Conservation (phyloP, 345 rosid genomes). For the Mercurialis annua region DNA sequence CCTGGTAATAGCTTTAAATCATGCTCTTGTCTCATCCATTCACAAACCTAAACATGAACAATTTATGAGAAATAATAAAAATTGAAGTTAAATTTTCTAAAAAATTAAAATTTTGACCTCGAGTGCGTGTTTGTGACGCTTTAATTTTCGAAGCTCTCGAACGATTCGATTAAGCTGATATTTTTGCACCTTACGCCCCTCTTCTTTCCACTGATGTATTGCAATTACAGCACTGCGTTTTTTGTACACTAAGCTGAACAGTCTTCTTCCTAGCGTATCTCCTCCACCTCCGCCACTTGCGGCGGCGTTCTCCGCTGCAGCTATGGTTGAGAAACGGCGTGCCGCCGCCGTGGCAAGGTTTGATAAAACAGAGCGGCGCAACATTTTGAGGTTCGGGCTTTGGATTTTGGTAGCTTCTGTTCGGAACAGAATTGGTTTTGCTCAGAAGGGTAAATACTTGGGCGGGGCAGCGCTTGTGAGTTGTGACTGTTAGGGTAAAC, state of each 20-base stretch:
- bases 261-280: constrained; percentile 68
- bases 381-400: constrained; percentile 21
- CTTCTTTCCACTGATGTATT: constrained; percentile 67
- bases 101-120: constrained; percentile 40
- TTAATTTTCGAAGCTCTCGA: constrained; percentile 79
- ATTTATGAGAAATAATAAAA: neutral
- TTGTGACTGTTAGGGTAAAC: too few relatives aligned
- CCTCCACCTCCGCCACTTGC: constrained; percentile 29
- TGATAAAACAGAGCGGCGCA: constrained; percentile 33
- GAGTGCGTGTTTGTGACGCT: constrained; percentile 85
- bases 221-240: constrained; percentile 79
- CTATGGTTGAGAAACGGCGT: constrained; percentile 43
- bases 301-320: constrained; percentile 22
- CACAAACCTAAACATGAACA: constrained; percentile 57
- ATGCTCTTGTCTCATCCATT: constrained; percentile 78
- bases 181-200: constrained; percentile 63
- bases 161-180: constrained; percentile 80
- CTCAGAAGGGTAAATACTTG: too few relatives aligned
- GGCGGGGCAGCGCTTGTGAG: too few relatives aligned
- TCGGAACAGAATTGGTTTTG: too few relatives aligned
- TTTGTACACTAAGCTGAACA: constrained; percentile 58
- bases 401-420: too few relatives aligned
- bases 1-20: constrained; percentile 75
- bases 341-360: constrained; percentile 37
- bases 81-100: neutral